Conservation (phyloP, 208 protist genomes). For the Trypanosomatidae sp. region DNA sequence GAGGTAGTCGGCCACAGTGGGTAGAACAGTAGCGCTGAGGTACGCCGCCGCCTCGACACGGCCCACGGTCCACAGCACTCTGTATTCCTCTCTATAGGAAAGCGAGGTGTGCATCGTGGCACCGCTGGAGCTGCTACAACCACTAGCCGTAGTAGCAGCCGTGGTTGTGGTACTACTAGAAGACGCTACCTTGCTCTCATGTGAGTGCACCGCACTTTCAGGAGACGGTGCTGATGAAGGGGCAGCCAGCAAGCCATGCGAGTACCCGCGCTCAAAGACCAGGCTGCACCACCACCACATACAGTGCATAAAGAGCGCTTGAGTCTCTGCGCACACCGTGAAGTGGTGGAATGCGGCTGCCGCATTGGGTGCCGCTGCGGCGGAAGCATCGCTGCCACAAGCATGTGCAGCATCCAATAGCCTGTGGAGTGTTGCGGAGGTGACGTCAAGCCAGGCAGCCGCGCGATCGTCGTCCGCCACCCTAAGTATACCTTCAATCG, state of each 20-base stretch:
- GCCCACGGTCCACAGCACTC: slow-evolving; percentile 2
- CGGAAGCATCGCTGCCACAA: background rate
- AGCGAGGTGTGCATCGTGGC: background rate
- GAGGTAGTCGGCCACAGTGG: background rate
- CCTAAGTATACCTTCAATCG: slow-evolving; percentile 1
- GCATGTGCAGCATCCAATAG: background rate
- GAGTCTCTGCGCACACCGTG: background rate
- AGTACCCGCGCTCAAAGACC: slow-evolving; percentile 3
- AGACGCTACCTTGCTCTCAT: background rate
- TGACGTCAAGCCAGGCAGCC: slow-evolving; percentile 19
- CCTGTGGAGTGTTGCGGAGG: slow-evolving; percentile 16
- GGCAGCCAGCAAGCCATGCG: slow-evolving; percentile 1
- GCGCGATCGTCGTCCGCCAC: slow-evolving; percentile 6
- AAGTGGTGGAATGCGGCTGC: background rate
- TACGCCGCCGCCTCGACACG: background rate
- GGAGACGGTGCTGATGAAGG: background rate
- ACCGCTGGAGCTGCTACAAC: background rate
- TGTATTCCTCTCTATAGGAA: background rate
- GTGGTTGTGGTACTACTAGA: background rate
- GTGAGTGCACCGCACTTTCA: background rate
- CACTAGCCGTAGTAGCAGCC: background rate
- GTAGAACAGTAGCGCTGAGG: slow-evolving; percentile 3
- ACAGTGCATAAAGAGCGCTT: slow-evolving; percentile 2
- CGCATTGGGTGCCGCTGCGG: background rate
- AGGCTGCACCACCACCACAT: slow-evolving; percentile 29